These are phyloP conservation scores for Erythrophleum ivorense DNA, from an alignment of 331 rosid species.

Conservation along the genomic window DNA sequence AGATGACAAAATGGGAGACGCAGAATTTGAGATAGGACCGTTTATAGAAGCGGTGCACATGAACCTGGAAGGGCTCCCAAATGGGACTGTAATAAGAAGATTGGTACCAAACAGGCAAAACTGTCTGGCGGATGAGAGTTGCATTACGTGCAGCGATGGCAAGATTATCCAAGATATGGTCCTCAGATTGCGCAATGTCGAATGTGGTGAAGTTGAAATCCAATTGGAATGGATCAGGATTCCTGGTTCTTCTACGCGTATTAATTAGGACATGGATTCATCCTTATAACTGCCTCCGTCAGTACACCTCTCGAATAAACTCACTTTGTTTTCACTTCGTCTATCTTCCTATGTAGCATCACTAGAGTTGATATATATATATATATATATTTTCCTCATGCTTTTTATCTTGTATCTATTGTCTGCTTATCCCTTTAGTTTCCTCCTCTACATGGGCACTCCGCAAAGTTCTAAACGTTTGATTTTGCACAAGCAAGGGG, in stretches of 20 bases:
- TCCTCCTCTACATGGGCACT: neutral
- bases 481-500: no score
- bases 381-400: neutral
- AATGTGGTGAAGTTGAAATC: slow-evolving; percentile 86
- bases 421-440: neutral
- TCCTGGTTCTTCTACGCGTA: slow-evolving; percentile 55
- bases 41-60: slow-evolving; percentile 66
- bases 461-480: neutral
- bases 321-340: no score
- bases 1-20: slow-evolving; percentile 97
- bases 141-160: slow-evolving; percentile 51
- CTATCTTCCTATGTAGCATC: neutral
- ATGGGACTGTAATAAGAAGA: slow-evolving; percentile 63
- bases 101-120: slow-evolving; percentile 64
- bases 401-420: neutral
- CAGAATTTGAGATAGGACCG: slow-evolving; percentile 62
- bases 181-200: slow-evolving; percentile 81
- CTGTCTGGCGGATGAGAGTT: slow-evolving; percentile 80
- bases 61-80: slow-evolving; percentile 53
- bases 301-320: no score
- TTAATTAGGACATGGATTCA: neutral
- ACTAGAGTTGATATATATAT: neutral
- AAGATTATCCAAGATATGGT: slow-evolving; percentile 71
- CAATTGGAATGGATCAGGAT: slow-evolving; percentile 87
- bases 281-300: no score